These are phyloP conservation scores for Neonectria ditissima DNA, from an alignment of 2,329 filamentous ascomycete genomes.

Conservation along the genomic window DNA sequence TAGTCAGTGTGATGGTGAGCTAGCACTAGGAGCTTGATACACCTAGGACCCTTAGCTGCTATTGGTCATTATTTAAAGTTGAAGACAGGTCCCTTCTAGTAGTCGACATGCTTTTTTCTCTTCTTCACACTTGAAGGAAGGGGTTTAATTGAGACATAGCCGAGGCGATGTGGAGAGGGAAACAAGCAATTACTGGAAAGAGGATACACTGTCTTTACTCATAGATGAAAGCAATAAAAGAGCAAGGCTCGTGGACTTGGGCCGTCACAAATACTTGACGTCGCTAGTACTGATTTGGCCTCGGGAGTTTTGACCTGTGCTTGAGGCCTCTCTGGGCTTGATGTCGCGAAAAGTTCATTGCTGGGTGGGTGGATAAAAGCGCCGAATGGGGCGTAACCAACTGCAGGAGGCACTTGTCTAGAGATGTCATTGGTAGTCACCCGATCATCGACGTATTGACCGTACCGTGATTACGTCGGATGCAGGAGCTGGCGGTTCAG, in stretches of 20 bases:
- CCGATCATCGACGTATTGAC: constrained; percentile 14
- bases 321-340: neutral
- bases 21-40: too few relatives aligned
- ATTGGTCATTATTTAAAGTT: too few relatives aligned
- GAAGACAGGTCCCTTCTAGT: too few relatives aligned
- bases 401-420: neutral
- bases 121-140: too few relatives aligned
- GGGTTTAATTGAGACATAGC: constrained; percentile 25
- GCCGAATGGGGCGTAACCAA: neutral
- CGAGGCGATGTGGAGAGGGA: neutral
- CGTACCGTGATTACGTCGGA: neutral
- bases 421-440: neutral
- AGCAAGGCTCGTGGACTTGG: too few relatives aligned
- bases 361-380: neutral
- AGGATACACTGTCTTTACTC: too few relatives aligned
- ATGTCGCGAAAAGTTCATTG: constrained; percentile 13
- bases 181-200: too few relatives aligned
- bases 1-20: too few relatives aligned
- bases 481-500: neutral
- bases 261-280: neutral
- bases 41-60: too few relatives aligned
- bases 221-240: neutral
- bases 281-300: neutral
- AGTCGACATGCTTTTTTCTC: too few relatives aligned
- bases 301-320: neutral